phyloP scores from a whole-genome alignment of 768 basidiomycete genomes.

The Serendipita indica region DNA sequence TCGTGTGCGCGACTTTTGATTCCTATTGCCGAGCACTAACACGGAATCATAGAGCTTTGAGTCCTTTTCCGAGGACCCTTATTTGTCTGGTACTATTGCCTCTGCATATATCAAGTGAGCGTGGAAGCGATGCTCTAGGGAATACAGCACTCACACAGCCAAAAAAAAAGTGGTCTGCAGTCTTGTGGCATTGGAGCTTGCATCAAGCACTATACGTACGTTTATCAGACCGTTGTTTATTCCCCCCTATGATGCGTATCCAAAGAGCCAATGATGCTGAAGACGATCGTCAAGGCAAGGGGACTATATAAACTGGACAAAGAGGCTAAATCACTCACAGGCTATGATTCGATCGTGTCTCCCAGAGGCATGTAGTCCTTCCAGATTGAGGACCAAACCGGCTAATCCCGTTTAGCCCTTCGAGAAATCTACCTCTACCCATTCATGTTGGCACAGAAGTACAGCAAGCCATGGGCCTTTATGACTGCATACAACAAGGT shows the following conservation, averaged over 20 bases:
- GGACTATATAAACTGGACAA: too few species aligned
- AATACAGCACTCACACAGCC: background rate
- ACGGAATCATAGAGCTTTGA: conserved; percentile 32
- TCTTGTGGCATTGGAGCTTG: conserved; percentile 56
- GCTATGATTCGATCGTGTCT: conserved; percentile 34
- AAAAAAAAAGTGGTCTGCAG: conserved; percentile 39
- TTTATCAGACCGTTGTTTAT: background rate
- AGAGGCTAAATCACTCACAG: too few species aligned
- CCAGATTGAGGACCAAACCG: too few species aligned
- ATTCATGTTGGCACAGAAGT: conserved; percentile 37
- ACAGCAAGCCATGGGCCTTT: conserved; percentile 45
- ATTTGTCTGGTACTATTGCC: conserved; percentile 54
- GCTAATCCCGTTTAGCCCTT: too few species aligned
- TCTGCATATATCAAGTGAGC: conserved; percentile 47
- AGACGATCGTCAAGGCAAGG: conserved; percentile 54
- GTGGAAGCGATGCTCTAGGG: background rate
- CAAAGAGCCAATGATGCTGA: conserved; percentile 70
- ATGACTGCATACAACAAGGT: conserved; percentile 65
- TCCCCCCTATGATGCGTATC: background rate
- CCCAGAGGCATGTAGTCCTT: too few species aligned
- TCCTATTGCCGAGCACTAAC: conserved; percentile 2
- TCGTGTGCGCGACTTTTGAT: background rate
- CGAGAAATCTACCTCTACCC: conserved; percentile 48
- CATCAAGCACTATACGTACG: conserved; percentile 50
- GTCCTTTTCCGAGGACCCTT: conserved; percentile 66